Conservation (phyloP, 192 early-diverging fungal species). For the Oehlia diaphana region DNA sequence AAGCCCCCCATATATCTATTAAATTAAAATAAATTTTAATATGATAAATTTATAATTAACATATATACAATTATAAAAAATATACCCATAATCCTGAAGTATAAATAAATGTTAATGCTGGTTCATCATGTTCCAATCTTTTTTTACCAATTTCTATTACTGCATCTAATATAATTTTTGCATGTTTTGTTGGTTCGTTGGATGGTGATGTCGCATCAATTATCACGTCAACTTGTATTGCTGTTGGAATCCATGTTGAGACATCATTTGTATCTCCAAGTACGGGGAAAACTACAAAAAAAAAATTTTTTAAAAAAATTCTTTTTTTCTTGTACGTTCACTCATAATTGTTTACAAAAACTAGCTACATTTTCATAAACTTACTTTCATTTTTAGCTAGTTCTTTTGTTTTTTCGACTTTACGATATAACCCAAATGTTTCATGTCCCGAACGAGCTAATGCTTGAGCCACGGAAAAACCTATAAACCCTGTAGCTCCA, state of each 20-base stretch:
- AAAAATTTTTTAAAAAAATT: background rate
- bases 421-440: constrained; percentile 40
- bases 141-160: constrained; percentile 33
- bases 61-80: too few species aligned
- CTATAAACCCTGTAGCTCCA: constrained; percentile 43
- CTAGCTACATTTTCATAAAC: too few species aligned
- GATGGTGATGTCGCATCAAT: constrained; percentile 33
- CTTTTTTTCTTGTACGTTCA: background rate
- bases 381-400: constrained; percentile 34
- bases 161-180: constrained; percentile 31
- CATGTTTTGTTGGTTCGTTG: background rate
- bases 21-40: background rate
- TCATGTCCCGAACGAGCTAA: constrained; percentile 39
- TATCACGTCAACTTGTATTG: constrained; percentile 32
- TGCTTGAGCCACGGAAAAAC: constrained; percentile 34
- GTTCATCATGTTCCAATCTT: constrained; percentile 12
- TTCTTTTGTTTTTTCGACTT: constrained; percentile 14
- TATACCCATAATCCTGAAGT: constrained; percentile 40
- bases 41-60: too few species aligned
- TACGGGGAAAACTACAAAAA: constrained; percentile 24
- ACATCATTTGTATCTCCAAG: constrained; percentile 23
- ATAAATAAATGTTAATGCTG: constrained; percentile 36
- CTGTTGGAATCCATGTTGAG: constrained; percentile 22
- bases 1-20: background rate
- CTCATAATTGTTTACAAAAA: too few species aligned